Conservation (phyloP, 2,329 filamentous ascomycete genomes). For the Aspergillus novofumigatus region DNA sequence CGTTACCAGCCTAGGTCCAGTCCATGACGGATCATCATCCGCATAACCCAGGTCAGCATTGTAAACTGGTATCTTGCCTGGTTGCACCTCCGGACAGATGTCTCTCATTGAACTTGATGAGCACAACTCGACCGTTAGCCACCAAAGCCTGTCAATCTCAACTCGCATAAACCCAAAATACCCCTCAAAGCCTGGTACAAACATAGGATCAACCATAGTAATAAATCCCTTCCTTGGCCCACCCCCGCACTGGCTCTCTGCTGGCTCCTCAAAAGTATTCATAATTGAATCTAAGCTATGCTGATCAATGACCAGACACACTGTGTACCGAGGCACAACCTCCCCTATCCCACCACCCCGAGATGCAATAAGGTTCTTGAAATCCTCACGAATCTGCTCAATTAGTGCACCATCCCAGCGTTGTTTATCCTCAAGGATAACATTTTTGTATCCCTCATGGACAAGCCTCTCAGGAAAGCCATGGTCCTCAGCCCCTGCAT, state of each 20-base stretch:
- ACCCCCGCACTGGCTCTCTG: neutral
- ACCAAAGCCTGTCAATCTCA: neutral
- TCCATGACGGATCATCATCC: neutral
- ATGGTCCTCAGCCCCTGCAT: neutral
- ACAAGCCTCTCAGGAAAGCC: slow-evolving; percentile 3
- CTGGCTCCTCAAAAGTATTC: neutral
- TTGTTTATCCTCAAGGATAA: slow-evolving; percentile 5
- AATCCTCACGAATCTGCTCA: slow-evolving; percentile 6
- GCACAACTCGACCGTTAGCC: neutral
- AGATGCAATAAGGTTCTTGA: neutral
- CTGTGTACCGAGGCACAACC: neutral
- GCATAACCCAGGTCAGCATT: neutral
- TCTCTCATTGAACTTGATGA: neutral
- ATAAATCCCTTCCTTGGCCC: neutral
- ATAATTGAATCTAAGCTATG: neutral
- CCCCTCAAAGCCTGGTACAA: neutral
- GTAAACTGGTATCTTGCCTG: neutral
- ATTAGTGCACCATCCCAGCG: slow-evolving; percentile 3
- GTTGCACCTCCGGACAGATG: neutral
- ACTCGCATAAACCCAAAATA: slow-evolving; percentile 2
- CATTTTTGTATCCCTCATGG: slow-evolving; percentile 3
- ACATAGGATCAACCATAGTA: neutral
- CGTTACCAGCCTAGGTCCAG: neutral
- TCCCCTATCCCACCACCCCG: neutral
- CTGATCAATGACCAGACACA: slow-evolving; percentile 15